Percentiles rank a stretch among this genome's conserved stretches.
These are phyloP conservation scores for Malus sylvestris DNA, from an alignment of 306 rosid species.

Conservation along the genomic window DNA sequence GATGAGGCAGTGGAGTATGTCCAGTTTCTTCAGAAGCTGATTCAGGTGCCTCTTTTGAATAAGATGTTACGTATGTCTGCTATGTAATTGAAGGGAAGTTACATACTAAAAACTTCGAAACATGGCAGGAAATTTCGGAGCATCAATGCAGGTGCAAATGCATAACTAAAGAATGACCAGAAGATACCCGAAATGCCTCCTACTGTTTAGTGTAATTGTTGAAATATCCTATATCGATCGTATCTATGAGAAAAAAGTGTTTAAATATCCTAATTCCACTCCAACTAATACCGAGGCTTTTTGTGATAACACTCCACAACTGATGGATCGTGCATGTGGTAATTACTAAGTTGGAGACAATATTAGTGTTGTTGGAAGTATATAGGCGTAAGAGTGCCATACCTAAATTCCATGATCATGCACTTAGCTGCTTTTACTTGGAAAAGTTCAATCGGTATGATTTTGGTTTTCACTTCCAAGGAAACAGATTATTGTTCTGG, in stretches of 20 bases:
- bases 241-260: no score
- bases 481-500: neutral
- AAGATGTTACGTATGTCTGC: no score
- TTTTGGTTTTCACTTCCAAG: neutral
- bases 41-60: no score
- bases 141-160: conserved; percentile 65
- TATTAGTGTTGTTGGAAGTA: no score
- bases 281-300: conserved; percentile 2
- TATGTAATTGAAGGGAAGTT: neutral
- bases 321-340: no score
- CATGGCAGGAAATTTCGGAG: conserved; percentile 77
- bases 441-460: neutral
- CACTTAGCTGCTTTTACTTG: neutral
- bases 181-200: conserved; percentile 4
- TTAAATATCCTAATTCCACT: no score
- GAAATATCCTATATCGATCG: neutral
- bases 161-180: conserved; percentile 35
- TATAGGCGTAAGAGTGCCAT: neutral
- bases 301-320: no score
- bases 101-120: conserved; percentile 7
- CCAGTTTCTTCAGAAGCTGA: no score
- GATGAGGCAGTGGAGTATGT: conserved; percentile 29
- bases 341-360: no score
- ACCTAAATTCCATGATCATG: conserved; percentile 11
- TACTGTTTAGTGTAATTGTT: conserved; percentile 27